A percentile compares a stretch with the other conserved stretches of the same genome.
Conservation (phyloP, 805 yeast species). For the Candida verbasci region DNA sequence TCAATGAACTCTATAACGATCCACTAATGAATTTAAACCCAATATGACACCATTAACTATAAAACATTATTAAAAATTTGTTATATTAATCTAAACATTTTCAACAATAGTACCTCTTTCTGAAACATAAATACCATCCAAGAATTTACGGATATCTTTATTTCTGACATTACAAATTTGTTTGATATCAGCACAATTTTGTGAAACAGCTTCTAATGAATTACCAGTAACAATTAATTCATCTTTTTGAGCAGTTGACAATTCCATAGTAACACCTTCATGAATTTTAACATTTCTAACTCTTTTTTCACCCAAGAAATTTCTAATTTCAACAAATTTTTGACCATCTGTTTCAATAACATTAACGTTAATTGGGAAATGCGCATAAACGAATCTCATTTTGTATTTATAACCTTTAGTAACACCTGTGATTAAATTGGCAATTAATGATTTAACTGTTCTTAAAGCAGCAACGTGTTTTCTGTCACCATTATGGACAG, state of each 20-base stretch:
- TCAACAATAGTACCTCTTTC: slow-evolving; percentile 86
- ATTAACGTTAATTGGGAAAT: slow-evolving; percentile 99
- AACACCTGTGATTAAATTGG: slow-evolving; percentile 97
- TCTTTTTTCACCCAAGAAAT: slow-evolving; percentile 99
- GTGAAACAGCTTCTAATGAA: slow-evolving; percentile 96
- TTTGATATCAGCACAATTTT: slow-evolving; percentile 97
- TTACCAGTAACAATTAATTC: slow-evolving; percentile 90
- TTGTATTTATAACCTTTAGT: slow-evolving; percentile 99
- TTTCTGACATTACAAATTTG: slow-evolving; percentile 98
- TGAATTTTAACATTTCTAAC: slow-evolving; percentile 83
- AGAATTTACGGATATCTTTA: slow-evolving; percentile 99
- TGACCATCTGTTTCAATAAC: slow-evolving; percentile 73
- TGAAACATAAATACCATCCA: slow-evolving; percentile 99
- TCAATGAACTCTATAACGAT: slow-evolving; percentile 12
- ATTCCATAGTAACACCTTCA: slow-evolving; percentile 85
- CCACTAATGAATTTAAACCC: slow-evolving; percentile 5
- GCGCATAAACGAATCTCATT: slow-evolving; percentile 99
- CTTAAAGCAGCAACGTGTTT: slow-evolving; percentile 99
- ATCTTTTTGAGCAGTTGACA: slow-evolving; percentile 85
- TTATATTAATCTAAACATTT: slow-evolving; percentile 34
- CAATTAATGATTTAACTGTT: slow-evolving; percentile 93
- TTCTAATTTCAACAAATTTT: slow-evolving; percentile 90
- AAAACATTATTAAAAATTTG: slow-evolving; percentile 8
- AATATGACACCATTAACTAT: background rate
- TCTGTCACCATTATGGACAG: slow-evolving; percentile 98